These are phyloP conservation scores for Starmerella tilneyi DNA, from an alignment of 805 yeast genomes.

Conservation along the genomic window DNA sequence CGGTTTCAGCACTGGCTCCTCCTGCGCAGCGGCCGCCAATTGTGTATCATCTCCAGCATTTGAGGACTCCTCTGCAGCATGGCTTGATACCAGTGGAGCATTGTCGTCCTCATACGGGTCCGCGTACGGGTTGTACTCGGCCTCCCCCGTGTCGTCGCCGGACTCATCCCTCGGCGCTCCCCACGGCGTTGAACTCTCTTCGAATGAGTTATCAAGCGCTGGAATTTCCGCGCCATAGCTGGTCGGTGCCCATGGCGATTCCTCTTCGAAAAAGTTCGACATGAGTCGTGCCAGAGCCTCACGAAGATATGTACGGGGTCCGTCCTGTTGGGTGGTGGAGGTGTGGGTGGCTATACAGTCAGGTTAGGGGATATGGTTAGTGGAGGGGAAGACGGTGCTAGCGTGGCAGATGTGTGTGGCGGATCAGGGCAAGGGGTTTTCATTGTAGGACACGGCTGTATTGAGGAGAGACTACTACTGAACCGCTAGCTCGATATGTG, in stretches of 20 bases:
- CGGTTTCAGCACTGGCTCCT: slow-evolving; percentile 10
- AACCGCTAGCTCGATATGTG: too few species aligned
- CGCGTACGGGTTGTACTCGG: background rate
- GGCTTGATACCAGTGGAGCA: slow-evolving; percentile 2
- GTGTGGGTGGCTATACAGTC: too few species aligned
- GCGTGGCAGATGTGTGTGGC: too few species aligned
- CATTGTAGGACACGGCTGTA: too few species aligned
- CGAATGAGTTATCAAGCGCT: background rate
- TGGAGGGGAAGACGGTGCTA: too few species aligned
- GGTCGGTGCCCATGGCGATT: slow-evolving; percentile 19
- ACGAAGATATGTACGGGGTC: too few species aligned
- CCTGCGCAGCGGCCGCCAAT: background rate
- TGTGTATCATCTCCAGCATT: background rate
- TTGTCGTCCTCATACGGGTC: slow-evolving; percentile 6
- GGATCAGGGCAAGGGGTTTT: too few species aligned
- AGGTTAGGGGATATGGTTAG: too few species aligned
- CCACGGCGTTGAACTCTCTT: slow-evolving; percentile 1
- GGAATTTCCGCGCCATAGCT: background rate
- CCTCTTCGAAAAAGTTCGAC: slow-evolving; percentile 15
- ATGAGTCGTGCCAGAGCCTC: too few species aligned
- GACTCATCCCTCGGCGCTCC: background rate
- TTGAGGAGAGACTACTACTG: too few species aligned
- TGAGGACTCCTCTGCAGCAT: background rate
- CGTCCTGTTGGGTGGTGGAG: too few species aligned
- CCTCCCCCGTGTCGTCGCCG: background rate